These are phyloP conservation scores for Plectosphaerella plurivora DNA, from an alignment of 2,329 filamentous ascomycete species.

Conservation along the genomic window DNA sequence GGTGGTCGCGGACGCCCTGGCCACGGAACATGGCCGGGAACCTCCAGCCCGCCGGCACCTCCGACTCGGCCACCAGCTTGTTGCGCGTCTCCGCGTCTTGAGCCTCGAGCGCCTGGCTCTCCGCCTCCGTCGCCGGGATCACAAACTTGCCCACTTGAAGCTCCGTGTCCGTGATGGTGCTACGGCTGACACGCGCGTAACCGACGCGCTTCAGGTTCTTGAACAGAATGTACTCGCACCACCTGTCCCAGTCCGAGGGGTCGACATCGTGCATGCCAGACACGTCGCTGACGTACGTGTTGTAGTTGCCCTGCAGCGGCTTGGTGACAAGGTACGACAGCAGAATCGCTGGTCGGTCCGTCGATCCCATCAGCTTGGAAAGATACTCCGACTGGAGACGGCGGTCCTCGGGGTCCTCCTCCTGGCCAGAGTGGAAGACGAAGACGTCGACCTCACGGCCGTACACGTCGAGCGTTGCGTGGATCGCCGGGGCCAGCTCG, in stretches of 20 bases:
- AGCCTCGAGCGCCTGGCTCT: constrained; percentile 38
- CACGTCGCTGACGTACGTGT: constrained; percentile 81
- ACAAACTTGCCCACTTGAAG: constrained; percentile 95
- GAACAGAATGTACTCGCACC: constrained; percentile 98
- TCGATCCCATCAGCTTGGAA: constrained; percentile 79
- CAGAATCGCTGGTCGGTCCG: constrained; percentile 74
- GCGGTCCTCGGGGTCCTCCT: constrained; percentile 91
- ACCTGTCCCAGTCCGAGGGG: constrained; percentile 86
- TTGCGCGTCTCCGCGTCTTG: constrained; percentile 51
- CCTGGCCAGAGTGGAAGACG: constrained; percentile 97
- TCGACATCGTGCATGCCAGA: constrained; percentile 97
- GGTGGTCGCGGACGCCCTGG: constrained; percentile 80
- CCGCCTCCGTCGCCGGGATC: constrained; percentile 64
- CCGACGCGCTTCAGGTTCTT: constrained; percentile 81
- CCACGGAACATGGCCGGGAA: constrained; percentile 86
- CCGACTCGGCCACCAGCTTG: constrained; percentile 58
- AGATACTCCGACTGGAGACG: constrained; percentile 84
- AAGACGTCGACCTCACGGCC: constrained; percentile 88
- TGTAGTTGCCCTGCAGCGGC: constrained; percentile 90
- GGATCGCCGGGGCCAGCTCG: constrained; percentile 91
- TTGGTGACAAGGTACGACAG: constrained; percentile 91
- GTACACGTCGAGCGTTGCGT: constrained; percentile 93
- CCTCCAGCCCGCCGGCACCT: constrained; percentile 71
- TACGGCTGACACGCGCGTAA: constrained; percentile 83
- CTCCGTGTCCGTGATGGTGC: constrained; percentile 95